These are phyloP conservation scores for Rhodotorula sphaerocarpa DNA, from an alignment of 768 basidiomycete genomes.

Conservation along the genomic window DNA sequence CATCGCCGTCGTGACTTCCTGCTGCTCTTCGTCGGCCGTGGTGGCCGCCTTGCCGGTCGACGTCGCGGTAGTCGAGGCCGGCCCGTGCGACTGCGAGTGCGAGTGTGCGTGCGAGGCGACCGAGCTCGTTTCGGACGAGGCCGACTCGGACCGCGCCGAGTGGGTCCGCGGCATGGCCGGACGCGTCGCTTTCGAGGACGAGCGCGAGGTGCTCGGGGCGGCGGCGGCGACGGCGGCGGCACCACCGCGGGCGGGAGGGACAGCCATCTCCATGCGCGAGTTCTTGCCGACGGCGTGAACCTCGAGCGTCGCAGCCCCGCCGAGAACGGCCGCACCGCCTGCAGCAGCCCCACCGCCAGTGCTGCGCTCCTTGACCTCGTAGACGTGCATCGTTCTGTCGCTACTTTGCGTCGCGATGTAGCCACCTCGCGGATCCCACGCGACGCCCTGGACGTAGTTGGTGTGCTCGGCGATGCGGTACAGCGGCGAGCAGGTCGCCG, in stretches of 20 bases:
- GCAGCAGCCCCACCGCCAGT: no score
- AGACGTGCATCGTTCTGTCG: slow-evolving; percentile 86
- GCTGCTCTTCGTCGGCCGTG: background rate
- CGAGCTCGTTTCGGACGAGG: no score
- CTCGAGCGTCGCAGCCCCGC: slow-evolving; percentile 30
- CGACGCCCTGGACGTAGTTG: slow-evolving; percentile 96
- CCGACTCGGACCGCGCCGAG: no score
- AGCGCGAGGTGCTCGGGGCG: no score
- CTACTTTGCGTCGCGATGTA: slow-evolving; percentile 96
- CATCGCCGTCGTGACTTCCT: slow-evolving; percentile 24
- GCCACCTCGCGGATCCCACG: slow-evolving; percentile 96
- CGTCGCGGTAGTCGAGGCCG: background rate
- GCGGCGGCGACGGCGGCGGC: no score
- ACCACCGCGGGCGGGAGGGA: background rate
- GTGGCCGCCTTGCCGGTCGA: background rate
- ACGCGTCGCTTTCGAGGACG: no score
- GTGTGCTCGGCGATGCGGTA: slow-evolving; percentile 86
- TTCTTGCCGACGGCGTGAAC: slow-evolving; percentile 81
- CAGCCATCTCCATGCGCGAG: slow-evolving; percentile 56
- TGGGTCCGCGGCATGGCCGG: no score
- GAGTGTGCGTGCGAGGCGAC: no score
- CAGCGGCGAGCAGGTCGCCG: slow-evolving; percentile 68
- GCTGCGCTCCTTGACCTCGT: slow-evolving; percentile 51
- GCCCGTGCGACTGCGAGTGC: no score
- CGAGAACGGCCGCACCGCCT: no score